A percentile compares a stretch with the other conserved stretches of the same genome.
These are phyloP conservation scores for Sextonia rubra DNA, from an alignment of 164 flowering plant species.

Conservation along the genomic window DNA sequence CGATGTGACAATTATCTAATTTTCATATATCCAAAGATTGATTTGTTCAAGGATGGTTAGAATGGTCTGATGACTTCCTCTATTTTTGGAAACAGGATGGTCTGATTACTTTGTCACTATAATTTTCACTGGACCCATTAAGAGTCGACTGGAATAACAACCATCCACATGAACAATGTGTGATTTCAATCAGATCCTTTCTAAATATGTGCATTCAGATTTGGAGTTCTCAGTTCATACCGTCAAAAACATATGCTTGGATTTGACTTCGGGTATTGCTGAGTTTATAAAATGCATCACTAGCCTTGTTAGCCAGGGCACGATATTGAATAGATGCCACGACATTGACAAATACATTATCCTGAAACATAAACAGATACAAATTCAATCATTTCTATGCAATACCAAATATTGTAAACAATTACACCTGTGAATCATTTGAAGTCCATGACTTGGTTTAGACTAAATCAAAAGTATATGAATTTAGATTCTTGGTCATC, in stretches of 20 bases:
- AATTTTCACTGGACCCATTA: too few species aligned
- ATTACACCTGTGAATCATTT: too few species aligned
- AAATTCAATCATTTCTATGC: not conserved
- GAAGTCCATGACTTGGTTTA: too few species aligned
- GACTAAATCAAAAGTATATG: too few species aligned
- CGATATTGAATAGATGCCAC: slow-evolving; percentile 76
- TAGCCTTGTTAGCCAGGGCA: slow-evolving; percentile 58
- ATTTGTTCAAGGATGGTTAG: not conserved
- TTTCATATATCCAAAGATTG: not conserved
- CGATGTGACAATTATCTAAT: not conserved
- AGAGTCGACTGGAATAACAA: not conserved
- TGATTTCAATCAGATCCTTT: not conserved
- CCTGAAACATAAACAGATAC: slow-evolving; percentile 35
- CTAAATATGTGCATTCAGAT: not conserved
- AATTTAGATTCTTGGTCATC: too few species aligned
- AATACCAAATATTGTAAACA: not conserved
- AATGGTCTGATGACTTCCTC: not conserved
- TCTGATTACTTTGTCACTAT: too few species aligned
- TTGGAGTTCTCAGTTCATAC: slow-evolving; percentile 24
- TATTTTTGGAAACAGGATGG: too few species aligned
- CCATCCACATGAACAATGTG: too few species aligned
- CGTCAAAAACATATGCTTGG: slow-evolving; percentile 82
- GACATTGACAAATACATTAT: slow-evolving; percentile 77
- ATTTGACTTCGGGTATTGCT: slow-evolving; percentile 62
- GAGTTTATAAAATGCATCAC: slow-evolving; percentile 71